Base-by-base conservation (phyloP, 2,329 filamentous ascomycete genomes). In the Alternaria arbusti region DNA sequence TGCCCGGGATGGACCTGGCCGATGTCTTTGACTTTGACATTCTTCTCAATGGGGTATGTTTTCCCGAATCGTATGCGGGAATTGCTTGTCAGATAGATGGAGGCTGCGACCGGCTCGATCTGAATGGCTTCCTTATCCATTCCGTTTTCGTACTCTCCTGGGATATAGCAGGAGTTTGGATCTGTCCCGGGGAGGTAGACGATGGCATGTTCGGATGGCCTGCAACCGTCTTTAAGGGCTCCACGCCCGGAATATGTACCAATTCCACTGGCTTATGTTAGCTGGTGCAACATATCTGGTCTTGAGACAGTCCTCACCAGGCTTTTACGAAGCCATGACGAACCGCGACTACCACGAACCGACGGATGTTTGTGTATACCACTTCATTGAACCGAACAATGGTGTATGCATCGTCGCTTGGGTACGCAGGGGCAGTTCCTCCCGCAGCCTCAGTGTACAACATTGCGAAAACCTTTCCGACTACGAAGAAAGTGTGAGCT, bases 11-110 rank as follows among this genome's bases (percentile, higher is more conserved):
- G 6, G 6, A 25, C 23, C 23, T 25, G 23, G 23, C 23, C 23
- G 12, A 84, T 74, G 3, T 81, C 74, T 30, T 80, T 79, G 4
- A 83, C 80, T 58, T 81, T 83, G 36, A 82, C 70, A 52, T 84
- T 83, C 67, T 80, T 78, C 54, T 84, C 80, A 25, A 84, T 78
- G 0, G 79, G 80, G 62, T 80, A 72, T 1, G 32, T 49, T 17
- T 83, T 83, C 2, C 75, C 77, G 44, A 82, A 82, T 10, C 82
- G 79, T 5, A 84, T 60, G 3, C 81, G 74, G 4, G 81, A 84
- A 28, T 77, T 71, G 0, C n/a, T 9, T 15, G 79, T 56, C 6
- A 84, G 67, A 5, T 58, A 72, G 22, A 77, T 62, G 3, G 64
- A 57, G 0, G 51, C 13, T 15, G 64, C 63, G 0, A 65, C 59